Conservation (phyloP, 1,284 basidiomycete genomes). For the Fomitopsis betulina region DNA sequence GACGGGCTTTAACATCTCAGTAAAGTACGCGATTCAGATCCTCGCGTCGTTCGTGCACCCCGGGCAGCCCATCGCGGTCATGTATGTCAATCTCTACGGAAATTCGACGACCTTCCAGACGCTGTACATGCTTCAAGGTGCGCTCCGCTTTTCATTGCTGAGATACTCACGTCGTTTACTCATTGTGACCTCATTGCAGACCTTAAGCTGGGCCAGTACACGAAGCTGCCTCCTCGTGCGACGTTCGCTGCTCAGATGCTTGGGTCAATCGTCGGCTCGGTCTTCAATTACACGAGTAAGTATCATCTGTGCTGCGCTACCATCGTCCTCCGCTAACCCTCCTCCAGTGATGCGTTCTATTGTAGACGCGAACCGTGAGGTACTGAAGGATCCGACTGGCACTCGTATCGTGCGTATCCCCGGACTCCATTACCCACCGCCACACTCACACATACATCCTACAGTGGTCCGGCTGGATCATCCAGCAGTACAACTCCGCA, state of each 20-base stretch:
- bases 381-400: constrained; percentile 45
- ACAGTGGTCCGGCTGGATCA: constrained; percentile 48
- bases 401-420: constrained; percentile 34
- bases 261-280: constrained; percentile 37
- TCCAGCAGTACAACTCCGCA: constrained; percentile 50
- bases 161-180: constrained; percentile 5
- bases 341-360: constrained; percentile 45
- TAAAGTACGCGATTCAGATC: constrained; percentile 55
- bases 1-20: constrained; percentile 44
- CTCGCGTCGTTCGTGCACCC: constrained; percentile 59
- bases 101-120: constrained; percentile 59
- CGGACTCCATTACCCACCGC: background rate
- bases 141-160: constrained; percentile 13
- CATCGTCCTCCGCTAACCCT: background rate
- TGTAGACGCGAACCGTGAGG: constrained; percentile 41
- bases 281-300: constrained; percentile 51
- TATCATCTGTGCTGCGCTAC: background rate
- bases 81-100: constrained; percentile 51
- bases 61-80: constrained; percentile 49
- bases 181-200: constrained; percentile 25
- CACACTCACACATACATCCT: background rate
- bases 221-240: constrained; percentile 44
- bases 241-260: constrained; percentile 46
- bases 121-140: constrained; percentile 49
- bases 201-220: constrained; percentile 57